These are phyloP conservation scores for Candida glaebosa DNA, from an alignment of 805 yeast species.

Conservation along the genomic window DNA sequence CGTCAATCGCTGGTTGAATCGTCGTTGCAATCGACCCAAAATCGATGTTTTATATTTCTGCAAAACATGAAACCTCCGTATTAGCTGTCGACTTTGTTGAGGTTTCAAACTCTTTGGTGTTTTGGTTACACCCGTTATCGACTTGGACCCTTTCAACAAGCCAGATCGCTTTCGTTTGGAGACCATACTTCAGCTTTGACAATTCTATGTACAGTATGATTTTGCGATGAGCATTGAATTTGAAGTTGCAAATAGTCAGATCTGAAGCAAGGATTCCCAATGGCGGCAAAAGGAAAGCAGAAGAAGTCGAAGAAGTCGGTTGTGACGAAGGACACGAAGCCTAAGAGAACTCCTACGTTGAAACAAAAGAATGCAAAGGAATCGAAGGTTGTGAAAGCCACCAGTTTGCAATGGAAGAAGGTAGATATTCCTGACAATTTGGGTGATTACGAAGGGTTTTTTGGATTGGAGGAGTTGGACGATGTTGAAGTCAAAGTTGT, in stretches of 20 bases:
- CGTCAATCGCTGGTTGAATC: slow-evolving; percentile 18
- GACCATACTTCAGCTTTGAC: slow-evolving; percentile 9
- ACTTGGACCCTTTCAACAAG: slow-evolving; percentile 25
- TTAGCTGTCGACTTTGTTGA: slow-evolving; percentile 66
- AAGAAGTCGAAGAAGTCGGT: slow-evolving; percentile 3
- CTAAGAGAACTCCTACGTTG: slow-evolving; percentile 20
- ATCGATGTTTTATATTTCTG: slow-evolving; percentile 52
- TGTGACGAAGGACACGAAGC: slow-evolving; percentile 1
- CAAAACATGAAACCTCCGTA: slow-evolving; percentile 72
- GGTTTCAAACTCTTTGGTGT: slow-evolving; percentile 58
- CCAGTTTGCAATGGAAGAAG: slow-evolving; percentile 68
- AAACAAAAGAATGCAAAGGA: slow-evolving; percentile 27
- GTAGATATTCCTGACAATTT: slow-evolving; percentile 80
- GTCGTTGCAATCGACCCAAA: slow-evolving; percentile 25
- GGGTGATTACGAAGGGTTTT: slow-evolving; percentile 87
- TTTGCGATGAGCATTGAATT: slow-evolving; percentile 8
- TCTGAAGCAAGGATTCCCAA: not conserved
- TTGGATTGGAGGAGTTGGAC: slow-evolving; percentile 90
- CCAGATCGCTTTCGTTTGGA: slow-evolving; percentile 16
- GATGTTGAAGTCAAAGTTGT: slow-evolving; percentile 82
- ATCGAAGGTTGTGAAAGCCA: slow-evolving; percentile 44
- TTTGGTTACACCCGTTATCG: slow-evolving; percentile 27
- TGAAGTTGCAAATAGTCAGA: not conserved
- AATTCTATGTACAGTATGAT: slow-evolving; percentile 4
- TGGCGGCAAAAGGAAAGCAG: slow-evolving; percentile 6